Conservation (phyloP, 805 yeast genomes). For the Yamadazyma scolyti region DNA sequence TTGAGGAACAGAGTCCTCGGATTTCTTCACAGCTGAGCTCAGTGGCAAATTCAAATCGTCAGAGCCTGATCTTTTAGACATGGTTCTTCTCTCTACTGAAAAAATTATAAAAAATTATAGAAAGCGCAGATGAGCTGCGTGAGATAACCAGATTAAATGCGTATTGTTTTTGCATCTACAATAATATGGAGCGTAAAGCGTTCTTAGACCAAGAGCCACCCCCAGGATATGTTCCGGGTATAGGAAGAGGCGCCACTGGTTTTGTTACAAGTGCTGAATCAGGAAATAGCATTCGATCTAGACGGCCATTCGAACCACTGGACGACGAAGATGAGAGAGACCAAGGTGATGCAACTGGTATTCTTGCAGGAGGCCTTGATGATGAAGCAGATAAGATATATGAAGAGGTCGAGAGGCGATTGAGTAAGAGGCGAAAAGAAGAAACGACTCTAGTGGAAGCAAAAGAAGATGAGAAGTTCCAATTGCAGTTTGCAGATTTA, state of each 20-base stretch:
- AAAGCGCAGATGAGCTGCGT: too few relatives aligned
- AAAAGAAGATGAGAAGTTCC: constrained; percentile 14
- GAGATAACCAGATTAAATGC: too few relatives aligned
- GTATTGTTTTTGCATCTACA: constrained; percentile 5
- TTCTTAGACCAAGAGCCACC: constrained; percentile 88
- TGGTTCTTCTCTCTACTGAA: constrained; percentile 2
- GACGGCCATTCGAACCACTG: constrained; percentile 24
- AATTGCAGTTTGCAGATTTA: constrained; percentile 58
- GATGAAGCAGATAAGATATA: constrained; percentile 76
- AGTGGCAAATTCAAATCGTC: constrained; percentile 19
- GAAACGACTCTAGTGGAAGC: constrained; percentile 3
- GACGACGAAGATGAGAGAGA: constrained; percentile 27
- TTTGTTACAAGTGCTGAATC: constrained; percentile 82
- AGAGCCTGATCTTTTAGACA: constrained; percentile 53
- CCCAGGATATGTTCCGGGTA: constrained; percentile 83
- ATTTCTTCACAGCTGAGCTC: constrained; percentile 33
- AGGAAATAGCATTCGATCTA: constrained; percentile 34
- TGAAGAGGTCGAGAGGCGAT: constrained; percentile 58
- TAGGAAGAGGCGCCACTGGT: constrained; percentile 94
- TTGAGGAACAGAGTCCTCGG: constrained; percentile 38
- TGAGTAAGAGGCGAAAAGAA: constrained; percentile 28
- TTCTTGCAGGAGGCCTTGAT: constrained; percentile 48
- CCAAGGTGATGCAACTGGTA: constrained; percentile 27
- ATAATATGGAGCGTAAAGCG: constrained; percentile 46
- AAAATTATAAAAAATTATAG: neutral